Percentiles rank a stretch among this genome's conserved stretches.
Evolutionary conservation across 345 rosid genomes (phyloP).

Genomic region (Trapa bicornis): DNA sequence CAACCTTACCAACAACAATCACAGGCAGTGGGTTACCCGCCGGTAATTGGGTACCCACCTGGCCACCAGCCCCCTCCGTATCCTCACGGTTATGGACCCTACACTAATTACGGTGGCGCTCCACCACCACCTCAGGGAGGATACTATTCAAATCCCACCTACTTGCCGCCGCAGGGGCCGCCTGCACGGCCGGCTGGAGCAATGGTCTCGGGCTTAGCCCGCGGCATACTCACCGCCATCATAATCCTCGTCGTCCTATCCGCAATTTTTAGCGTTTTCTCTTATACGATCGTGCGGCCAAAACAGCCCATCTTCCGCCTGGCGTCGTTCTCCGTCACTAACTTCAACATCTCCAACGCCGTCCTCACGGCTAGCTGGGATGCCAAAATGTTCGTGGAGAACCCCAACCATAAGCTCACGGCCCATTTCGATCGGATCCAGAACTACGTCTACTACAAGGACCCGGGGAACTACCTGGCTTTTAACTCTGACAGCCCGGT

Average conservation of each 20-base stretch:
- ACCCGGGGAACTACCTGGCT: constrained; percentile 11
- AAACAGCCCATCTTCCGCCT: constrained; percentile 17
- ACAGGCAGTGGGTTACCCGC: constrained; percentile 11
- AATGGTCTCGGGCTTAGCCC: constrained; percentile 15
- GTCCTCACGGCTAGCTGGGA: constrained; percentile 25
- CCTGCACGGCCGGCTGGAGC: neutral
- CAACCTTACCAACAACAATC: too few species aligned
- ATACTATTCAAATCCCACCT: constrained; percentile 16
- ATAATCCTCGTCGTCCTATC: constrained; percentile 21
- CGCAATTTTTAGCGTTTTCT: constrained; percentile 20
- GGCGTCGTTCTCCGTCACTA: constrained; percentile 19
- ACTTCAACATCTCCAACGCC: constrained; percentile 17
- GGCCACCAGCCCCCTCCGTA: constrained; percentile 8
- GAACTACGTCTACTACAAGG: constrained; percentile 11
- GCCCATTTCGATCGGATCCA: constrained; percentile 17
- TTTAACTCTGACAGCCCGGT: constrained; percentile 10
- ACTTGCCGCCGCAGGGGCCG: neutral
- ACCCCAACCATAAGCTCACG: constrained; percentile 17
- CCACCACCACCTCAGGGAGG: constrained; percentile 24
- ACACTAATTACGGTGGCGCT: constrained; percentile 5
- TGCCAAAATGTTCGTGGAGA: constrained; percentile 16
- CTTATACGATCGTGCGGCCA: constrained; percentile 20
- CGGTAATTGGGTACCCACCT: constrained; percentile 24
- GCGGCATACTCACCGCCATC: constrained; percentile 28
- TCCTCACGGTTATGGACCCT: constrained; percentile 1